Base-by-base conservation (phyloP, 2,329 filamentous ascomycete species). In the Clarireedia sp. region DNA sequence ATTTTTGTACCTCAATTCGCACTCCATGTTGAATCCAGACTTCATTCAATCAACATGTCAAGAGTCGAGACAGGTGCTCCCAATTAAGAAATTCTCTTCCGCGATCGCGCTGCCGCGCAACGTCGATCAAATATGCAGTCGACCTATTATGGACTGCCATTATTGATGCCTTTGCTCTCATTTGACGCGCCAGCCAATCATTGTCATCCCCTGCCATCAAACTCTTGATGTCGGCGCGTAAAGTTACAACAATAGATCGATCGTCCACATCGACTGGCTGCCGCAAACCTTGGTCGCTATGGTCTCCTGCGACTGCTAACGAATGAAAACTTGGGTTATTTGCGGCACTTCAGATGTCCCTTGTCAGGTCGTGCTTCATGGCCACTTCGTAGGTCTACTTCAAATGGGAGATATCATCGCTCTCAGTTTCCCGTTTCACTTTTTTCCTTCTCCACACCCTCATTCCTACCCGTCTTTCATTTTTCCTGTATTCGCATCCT, bases 191-290 rank as follows among this genome's bases (percentile, higher is more conserved):
- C 57, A 21, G 41, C 56, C 46, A 60, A 60, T 59, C 48, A 48
- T 43, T 37, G 12, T 36, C 38, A 29, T 29, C 24, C 17, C 41
- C n/a, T 21, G 19, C 17, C 14, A 8, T 29, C 49, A 57, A 51
- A 38, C 56, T 47, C 21, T 55, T n/a, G 19, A 40, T 40, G 26
- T 57, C 57, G 62, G 66, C 66, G 66, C 64, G 59, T 68, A 67
- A 60, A 44, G 62, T 54, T 49, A 63, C 61, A 63, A 59, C 60
- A 57, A 64, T 61, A 55, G 49, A 58, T 29, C 45, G 51, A 16
- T 26, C 12, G 21, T 33, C 24, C 12, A 38, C 46, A 45, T 53
- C 46, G 46, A 54, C 29, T 61, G 54, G 53, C 46, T 49, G 23
- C 53, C 50, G 45, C 48, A 51, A 60, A 51, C 23, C 33, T 56